Base-by-base conservation (phyloP, 73 alveolate genomes). In the Loxodes magnus region DNA sequence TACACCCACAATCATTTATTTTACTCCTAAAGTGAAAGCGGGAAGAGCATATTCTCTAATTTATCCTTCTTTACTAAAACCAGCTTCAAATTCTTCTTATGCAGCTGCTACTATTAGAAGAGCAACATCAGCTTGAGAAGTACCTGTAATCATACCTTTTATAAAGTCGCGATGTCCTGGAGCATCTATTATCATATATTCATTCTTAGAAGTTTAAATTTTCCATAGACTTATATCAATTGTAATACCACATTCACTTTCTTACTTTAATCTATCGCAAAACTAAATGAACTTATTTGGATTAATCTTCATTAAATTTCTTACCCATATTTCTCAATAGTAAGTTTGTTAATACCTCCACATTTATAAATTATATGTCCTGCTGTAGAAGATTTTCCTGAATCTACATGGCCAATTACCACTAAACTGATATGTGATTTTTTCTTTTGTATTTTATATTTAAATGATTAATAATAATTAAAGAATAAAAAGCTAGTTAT, bases 121-220 rank as follows among this genome's bases (percentile, higher is more conserved):
- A 1, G 96, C 98, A 6, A 78, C 80, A 63, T 90, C 98, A 10
- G 98, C 98, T 36, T 83, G 63, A 2, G 93, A 69, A 2, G 98
- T 96, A 4, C 99, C 99, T 21, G 94, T 68, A 34, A 94, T 88
- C 98, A 94, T 92, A 70, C 83, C 79, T 3, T 97, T 96, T 10
- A 93, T 91, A 53, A 89, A 94, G 79, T 94, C 99, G 36, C 65
- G 36, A 59, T 94, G 99, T 17, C 99, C 99, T 5, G 99, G 99
- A 16, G 99, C 98, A 69, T 94, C 99, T 52, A 94, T 57, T 2
- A 95, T 77, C 31, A 79, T 56, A 35, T 82, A 50, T 22, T 72
- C 71, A 63, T 76, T 72, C 36, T 41, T 68, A 26, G 73, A 66
- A 30, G 96, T 74, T 3, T 48, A 29, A 61, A 90, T 82, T 53